Evolutionary conservation across 352 stramenopile genomes (phyloP).

Genomic region (Pythium sp.): DNA sequence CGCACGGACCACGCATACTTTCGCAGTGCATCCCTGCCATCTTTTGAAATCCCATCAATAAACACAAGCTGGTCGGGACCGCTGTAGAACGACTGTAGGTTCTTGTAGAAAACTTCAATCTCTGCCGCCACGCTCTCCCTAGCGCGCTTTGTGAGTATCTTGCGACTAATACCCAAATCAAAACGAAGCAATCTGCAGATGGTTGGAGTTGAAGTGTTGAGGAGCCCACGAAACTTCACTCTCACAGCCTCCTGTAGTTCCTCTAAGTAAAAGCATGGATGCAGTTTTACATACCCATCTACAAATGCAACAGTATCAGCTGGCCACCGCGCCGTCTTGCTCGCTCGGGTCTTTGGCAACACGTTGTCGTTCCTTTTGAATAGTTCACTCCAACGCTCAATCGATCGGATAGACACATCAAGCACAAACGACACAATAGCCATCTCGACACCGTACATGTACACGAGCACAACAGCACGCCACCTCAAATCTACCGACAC

Average conservation of each 20-base stretch:
- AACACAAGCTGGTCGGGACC: background rate
- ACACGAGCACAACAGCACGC: background rate
- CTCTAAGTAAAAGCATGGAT: slow-evolving; percentile 1
- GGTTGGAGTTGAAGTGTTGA: background rate
- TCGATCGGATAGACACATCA: background rate
- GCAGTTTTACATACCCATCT: background rate
- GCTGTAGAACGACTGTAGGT: background rate
- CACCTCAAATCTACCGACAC: background rate
- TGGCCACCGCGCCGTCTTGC: background rate
- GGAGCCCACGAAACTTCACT: background rate
- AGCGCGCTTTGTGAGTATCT: background rate
- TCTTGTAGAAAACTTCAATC: background rate
- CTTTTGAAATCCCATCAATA: background rate
- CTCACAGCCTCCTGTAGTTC: background rate
- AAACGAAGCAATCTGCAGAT: background rate
- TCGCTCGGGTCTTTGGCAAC: background rate
- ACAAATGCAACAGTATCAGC: background rate
- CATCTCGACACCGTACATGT: background rate
- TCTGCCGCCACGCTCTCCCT: background rate
- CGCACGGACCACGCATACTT: background rate
- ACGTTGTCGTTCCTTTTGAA: background rate
- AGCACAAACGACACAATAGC: background rate
- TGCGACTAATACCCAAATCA: background rate
- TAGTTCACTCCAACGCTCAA: background rate
- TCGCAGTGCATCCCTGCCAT: background rate